Percentiles rank a stretch among this genome's conserved stretches.
phyloP scores from a whole-genome alignment of 768 basidiomycete genomes.

The Kwoniella sp. region DNA sequence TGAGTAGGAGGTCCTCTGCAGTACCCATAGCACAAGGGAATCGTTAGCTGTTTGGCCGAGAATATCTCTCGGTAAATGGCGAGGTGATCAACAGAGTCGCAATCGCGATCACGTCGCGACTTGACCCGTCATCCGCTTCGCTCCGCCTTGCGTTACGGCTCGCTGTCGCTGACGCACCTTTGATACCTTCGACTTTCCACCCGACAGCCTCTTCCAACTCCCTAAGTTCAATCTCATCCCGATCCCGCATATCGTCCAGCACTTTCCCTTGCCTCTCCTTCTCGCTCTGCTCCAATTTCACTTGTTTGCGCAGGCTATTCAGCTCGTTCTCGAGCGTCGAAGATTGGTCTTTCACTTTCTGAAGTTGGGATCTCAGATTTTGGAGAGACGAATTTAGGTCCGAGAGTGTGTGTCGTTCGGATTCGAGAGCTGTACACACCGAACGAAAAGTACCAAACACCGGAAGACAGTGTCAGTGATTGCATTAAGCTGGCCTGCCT shows the following conservation, averaged over 20 bases:
- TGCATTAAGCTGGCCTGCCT: too few species aligned
- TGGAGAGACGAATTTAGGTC: conserved; percentile 71
- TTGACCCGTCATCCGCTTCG: too few species aligned
- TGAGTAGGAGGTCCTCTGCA: conserved; percentile 66
- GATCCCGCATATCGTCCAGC: conserved; percentile 63
- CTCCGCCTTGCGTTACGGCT: too few species aligned
- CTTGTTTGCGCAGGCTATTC: conserved; percentile 29
- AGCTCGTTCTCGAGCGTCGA: conserved; percentile 44
- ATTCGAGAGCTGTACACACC: conserved; percentile 38
- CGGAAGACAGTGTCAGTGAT: background rate
- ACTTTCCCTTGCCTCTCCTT: conserved; percentile 68
- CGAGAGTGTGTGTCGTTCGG: conserved; percentile 42
- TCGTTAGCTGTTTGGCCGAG: background rate
- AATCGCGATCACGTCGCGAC: too few species aligned
- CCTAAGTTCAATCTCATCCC: conserved; percentile 63
- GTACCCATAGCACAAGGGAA: background rate
- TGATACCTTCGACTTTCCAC: conserved; percentile 77
- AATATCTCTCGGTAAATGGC: too few species aligned
- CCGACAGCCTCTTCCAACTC: conserved; percentile 65
- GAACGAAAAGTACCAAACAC: background rate
- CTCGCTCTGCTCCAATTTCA: conserved; percentile 59
- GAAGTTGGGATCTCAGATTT: conserved; percentile 67
- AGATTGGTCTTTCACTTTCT: conserved; percentile 62
- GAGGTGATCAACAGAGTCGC: too few species aligned
- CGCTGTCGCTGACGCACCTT: conserved; percentile 54